Evolutionary conservation across 2,329 filamentous ascomycete genomes (phyloP), one percentile per base, ranked within the genome.

Genomic region (Penicillium sclerotiorum): DNA sequence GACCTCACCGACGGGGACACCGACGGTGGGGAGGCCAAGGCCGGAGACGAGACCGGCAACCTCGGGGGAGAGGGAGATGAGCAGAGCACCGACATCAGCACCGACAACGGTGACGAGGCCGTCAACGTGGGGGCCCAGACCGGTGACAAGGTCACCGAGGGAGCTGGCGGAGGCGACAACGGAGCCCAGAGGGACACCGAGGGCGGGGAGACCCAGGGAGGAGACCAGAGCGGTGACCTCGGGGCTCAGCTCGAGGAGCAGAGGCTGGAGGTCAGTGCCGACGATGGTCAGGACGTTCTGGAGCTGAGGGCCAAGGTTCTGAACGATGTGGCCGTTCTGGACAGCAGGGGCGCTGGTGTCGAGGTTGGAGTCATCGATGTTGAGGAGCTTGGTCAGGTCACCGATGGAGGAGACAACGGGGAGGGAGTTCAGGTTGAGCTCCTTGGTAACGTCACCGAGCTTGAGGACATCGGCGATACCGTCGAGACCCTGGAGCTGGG

Each of bases 231-330:
- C 39, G 15, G 63, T 44, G 43, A 68, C 62, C 45, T 66, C 60
- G 15, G 66, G 65, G 54, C 59, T 62, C 47, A 69, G 58, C 55
- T 66, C 43, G 21, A 68, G 47, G 55, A 69, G 63, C 45, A 69
- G 61, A 42, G 60, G 45, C 48, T 58, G 45, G 27, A 57, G 42
- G 32, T 69, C 59, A 23, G 57, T 51, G 33, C 66, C 67, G 17
- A 57, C 56, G 47, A 70, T 63, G 22, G 60, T 61, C 37, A 70
- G 59, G 42, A 65, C 55, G 53, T 65, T 58, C 53, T 68, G 53
- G 47, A 63, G 54, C 52, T 66, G 57, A 35, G 65, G 65, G 32
- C 61, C 62, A 23, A 61, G 57, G 46, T 67, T 58, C 59, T 67
- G 62, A 22, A 70, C 53, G 30, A 70, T 15, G 39, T 68, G 58